Percentiles rank a stretch among this genome's conserved stretches.
Conservation (phyloP, 2,329 filamentous ascomycete genomes). For the Verticillium albo-atrum region DNA sequence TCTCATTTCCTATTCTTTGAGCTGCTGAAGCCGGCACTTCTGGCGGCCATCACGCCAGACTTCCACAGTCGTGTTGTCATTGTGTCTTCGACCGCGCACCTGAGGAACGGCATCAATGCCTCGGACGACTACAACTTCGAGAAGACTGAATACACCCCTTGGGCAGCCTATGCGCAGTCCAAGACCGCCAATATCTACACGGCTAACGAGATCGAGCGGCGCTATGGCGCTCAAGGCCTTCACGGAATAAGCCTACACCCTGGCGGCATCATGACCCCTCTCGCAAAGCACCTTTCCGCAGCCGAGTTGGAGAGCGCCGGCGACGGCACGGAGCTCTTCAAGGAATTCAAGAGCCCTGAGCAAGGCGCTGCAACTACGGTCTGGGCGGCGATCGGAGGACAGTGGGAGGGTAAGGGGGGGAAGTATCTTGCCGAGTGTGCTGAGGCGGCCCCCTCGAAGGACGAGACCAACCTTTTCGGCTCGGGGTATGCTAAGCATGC, state of each 20-base stretch:
- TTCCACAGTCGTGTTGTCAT: slow-evolving; percentile 42
- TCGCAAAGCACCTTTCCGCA: not conserved
- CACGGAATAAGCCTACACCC: slow-evolving; percentile 26
- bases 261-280: slow-evolving; percentile 7
- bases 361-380: slow-evolving; percentile 45
- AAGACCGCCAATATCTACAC: slow-evolving; percentile 49
- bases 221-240: slow-evolving; percentile 35
- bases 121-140: slow-evolving; percentile 34
- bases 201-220: slow-evolving; percentile 45
- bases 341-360: slow-evolving; percentile 14
- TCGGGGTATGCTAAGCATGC: not conserved
- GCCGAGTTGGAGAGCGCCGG: not conserved
- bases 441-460: not conserved
- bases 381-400: slow-evolving; percentile 34
- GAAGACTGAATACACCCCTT: slow-evolving; percentile 23
- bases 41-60: slow-evolving; percentile 27
- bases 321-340: no score
- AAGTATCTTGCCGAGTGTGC: slow-evolving; percentile 38
- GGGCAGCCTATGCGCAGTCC: slow-evolving; percentile 38
- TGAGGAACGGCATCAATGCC: slow-evolving; percentile 18
- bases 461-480: not conserved
- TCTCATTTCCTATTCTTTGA: slow-evolving; percentile 49
- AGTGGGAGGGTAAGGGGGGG: slow-evolving; percentile 39
- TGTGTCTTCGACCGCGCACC: slow-evolving; percentile 27
- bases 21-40: slow-evolving; percentile 39